Evolutionary conservation across 768 basidiomycete genomes (phyloP).

Genomic region (Boletus huronensis): DNA sequence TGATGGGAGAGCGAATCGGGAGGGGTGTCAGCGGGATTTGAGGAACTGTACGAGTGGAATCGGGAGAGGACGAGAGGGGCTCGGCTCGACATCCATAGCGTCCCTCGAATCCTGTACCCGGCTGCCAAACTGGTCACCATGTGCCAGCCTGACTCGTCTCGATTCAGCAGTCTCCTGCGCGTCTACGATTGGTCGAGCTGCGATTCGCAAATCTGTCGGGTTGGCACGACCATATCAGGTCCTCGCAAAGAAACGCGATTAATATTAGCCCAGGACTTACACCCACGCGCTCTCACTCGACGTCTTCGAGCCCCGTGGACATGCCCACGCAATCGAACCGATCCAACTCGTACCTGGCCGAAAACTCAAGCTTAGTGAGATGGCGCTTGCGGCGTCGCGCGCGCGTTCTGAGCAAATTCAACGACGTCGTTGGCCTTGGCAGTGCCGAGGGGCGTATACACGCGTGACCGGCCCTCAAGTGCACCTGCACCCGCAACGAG

Average conservation of each 20-base stretch:
- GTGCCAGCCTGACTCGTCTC: slow-evolving; percentile 43
- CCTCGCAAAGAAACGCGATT: slow-evolving; percentile 15
- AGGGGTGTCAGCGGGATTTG: slow-evolving; percentile 27
- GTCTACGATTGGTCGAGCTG: slow-evolving; percentile 17
- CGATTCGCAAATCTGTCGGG: slow-evolving; percentile 24
- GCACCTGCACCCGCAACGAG: background rate
- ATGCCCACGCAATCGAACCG: slow-evolving; percentile 8
- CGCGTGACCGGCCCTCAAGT: slow-evolving; percentile 24
- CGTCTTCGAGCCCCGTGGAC: background rate
- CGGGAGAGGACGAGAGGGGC: slow-evolving; percentile 41
- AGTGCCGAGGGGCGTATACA: slow-evolving; percentile 1
- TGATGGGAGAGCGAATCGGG: slow-evolving; percentile 27
- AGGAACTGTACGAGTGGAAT: slow-evolving; percentile 26
- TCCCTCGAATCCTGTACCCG: slow-evolving; percentile 30
- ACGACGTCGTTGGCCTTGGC: slow-evolving; percentile 10
- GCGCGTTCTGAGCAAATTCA: slow-evolving; percentile 11
- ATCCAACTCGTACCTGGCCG: slow-evolving; percentile 9
- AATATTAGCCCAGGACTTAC: slow-evolving; percentile 14
- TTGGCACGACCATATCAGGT: slow-evolving; percentile 18
- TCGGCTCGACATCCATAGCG: slow-evolving; percentile 33
- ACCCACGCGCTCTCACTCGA: slow-evolving; percentile 1
- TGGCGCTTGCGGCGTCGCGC: too few relatives aligned
- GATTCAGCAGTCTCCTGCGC: slow-evolving; percentile 30
- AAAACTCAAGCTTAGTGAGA: too few relatives aligned
- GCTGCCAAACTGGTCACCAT: slow-evolving; percentile 36